A percentile compares a stretch with the other conserved stretches of the same genome.
These are phyloP conservation scores for Symbiodinium pilosum DNA, from an alignment of 73 alveolate species.

Conservation along the genomic window DNA sequence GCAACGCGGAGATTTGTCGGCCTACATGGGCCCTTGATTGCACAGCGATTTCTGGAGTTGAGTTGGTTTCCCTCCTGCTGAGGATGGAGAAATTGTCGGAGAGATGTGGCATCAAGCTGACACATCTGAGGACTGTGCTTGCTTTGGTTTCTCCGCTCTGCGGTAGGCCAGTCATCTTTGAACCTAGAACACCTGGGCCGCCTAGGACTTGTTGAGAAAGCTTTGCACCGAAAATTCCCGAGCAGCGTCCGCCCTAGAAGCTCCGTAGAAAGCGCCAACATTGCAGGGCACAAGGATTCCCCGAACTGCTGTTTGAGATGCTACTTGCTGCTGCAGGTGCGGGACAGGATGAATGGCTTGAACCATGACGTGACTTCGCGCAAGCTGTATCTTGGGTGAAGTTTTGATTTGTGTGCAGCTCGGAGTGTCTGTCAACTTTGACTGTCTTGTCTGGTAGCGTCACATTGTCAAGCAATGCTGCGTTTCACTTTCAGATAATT, in stretches of 20 bases:
- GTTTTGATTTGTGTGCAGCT: background rate
- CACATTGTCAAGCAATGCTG: slow-evolving; percentile 12
- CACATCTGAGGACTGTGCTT: background rate
- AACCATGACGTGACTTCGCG: slow-evolving; percentile 30
- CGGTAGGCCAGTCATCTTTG: too few relatives aligned
- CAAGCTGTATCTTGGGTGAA: slow-evolving; percentile 67
- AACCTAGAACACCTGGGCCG: too few relatives aligned
- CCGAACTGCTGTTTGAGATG: too few relatives aligned
- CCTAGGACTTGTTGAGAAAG: slow-evolving; percentile 16
- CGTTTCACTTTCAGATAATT: background rate
- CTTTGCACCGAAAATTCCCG: slow-evolving; percentile 47
- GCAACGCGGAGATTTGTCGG: too few relatives aligned
- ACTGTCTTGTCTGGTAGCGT: background rate
- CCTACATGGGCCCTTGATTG: too few relatives aligned
- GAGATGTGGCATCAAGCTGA: background rate
- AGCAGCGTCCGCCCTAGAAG: slow-evolving; percentile 14
- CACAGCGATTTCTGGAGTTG: too few relatives aligned
- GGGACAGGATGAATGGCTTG: slow-evolving; percentile 19
- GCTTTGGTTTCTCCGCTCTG: background rate
- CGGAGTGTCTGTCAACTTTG: too few relatives aligned
- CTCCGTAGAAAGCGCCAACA: too few relatives aligned
- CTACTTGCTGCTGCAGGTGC: background rate
- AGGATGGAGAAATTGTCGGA: background rate
- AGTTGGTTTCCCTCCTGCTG: background rate
- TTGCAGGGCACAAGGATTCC: too few relatives aligned